Evolutionary conservation across 1,139 yeast species (phyloP), one percentile per base, ranked within the genome.

Genomic region (Lodderomyces pseudojiufengensis): DNA sequence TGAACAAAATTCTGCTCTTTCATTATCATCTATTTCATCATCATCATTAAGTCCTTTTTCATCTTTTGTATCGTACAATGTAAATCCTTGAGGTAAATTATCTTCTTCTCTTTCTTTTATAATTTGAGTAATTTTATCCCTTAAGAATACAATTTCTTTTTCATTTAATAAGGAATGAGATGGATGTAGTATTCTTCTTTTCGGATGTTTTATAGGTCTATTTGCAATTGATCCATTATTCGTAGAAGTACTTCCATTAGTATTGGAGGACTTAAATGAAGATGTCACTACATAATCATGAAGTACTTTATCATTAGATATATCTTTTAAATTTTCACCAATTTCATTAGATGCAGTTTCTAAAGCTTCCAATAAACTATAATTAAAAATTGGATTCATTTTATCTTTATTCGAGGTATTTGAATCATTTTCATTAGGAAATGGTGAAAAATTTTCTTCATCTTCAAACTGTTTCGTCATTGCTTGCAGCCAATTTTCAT

Each of bases 1-100:
- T 27, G 43, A 45, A 9, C 29, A 21, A 16, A 40, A 39, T 9
- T 36, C 43, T 16, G 54, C 58, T 12, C 61, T 44, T 39, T 58
- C 54, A 7, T 60, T 65, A 12, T 53, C 65, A 38, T 63, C 64
- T 20, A 65, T 52, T 1, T 72, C 72, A 39, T 58, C 66, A 43
- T 67, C 74, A 44, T 67, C 73, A 32, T 54, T 49, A 12, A 42
- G 52, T 1, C 72, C 72, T 40, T 57, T 65, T 44, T 66, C 73
- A 43, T 65, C 72, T 32, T 54, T 49, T n/a, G 69, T 61, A 34
- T 63, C 73, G 41, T 66, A 67, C 5, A 66, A 51, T 10, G 64
- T 56, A 38, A 65, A 65, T 2, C 71, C 71, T 33, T 51, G 61
- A 7, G 34, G 31, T 9, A 24, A 21, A 3, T 5, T 16, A 7